Evolutionary conservation across 2,329 filamentous ascomycete genomes (phyloP), one percentile per base, ranked within the genome.

Genomic region (Beauveria scarabaeidicola): DNA sequence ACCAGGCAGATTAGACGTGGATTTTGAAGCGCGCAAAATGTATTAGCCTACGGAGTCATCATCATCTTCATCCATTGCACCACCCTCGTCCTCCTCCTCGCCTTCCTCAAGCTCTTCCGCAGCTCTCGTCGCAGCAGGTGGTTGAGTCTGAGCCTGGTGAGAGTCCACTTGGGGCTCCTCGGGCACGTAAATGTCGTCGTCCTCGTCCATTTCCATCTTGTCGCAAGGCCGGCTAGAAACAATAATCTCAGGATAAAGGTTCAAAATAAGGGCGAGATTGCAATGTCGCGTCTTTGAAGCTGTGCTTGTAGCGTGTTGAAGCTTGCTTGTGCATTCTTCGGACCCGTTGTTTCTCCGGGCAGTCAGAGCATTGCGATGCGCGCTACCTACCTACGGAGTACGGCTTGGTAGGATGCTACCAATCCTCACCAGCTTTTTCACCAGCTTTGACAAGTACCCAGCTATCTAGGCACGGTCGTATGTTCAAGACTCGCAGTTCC

Each of bases 141-240:
- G 69, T 64, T 69, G 68, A 19, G 69, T 67, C 10, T 70, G 66
- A 19, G 69, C 67, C 9, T 70, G 66, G 15, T 66, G 63, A 10
- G 64, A 65, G 59, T 78, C 69, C 21, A 69, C 67, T 53, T 74
- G 74, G 43, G 78, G 75, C 70, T 85, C 83, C 61, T 86, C 84
- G 1, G 81, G 79, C 61, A 80, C 81, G 68, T 87, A 87, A 66
- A 87, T 84, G 71, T 87, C 84, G 64, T 87, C 84, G 54, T 86
- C 84, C 64, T 87, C 84, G 70, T 87, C 84, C 61, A 87, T 81
- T 68, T 87, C 84, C 83, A 87, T 87, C 23, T 63, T 77, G 51
- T 46, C 29, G 3, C 29, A 5, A 32, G 29, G 29, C 29, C 29
- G 11, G 4, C 13, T 32, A 1, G 19, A 13, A 13, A 7, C 3